phyloP scores from a whole-genome alignment of 1,139 yeast species.

The Kazachstania sp. region DNA sequence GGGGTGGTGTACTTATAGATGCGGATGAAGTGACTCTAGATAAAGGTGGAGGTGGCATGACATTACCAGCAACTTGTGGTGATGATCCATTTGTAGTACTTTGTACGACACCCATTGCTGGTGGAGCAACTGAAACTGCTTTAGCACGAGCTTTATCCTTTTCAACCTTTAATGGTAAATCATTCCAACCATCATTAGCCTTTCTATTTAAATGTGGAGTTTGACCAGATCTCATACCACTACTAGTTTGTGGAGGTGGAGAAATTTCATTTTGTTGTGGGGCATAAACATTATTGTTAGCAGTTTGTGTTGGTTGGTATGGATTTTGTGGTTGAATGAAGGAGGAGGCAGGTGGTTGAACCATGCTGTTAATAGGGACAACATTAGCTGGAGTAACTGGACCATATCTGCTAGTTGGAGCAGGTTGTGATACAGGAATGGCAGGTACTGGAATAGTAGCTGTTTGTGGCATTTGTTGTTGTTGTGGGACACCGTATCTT shows the following conservation, averaged over 20 bases:
- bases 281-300: conserved; percentile 6
- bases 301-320: conserved; percentile 23
- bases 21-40: conserved; percentile 20
- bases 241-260: background rate
- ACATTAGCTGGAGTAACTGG: conserved; percentile 9
- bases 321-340: conserved; percentile 29
- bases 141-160: conserved; percentile 40
- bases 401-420: conserved; percentile 9
- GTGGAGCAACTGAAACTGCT: conserved; percentile 29
- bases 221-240: conserved; percentile 27
- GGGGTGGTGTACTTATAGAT: conserved; percentile 18
- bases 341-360: conserved; percentile 4
- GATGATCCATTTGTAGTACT: background rate
- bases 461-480: conserved; percentile 2
- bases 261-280: conserved; percentile 1
- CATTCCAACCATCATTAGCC: conserved; percentile 90
- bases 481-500: background rate
- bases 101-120: conserved; percentile 12
- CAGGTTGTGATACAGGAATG: background rate
- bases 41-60: conserved; percentile 17
- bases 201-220: conserved; percentile 37
- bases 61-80: conserved; percentile 1
- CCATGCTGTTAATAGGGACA: background rate
- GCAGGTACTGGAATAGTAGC: background rate
- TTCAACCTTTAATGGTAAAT: conserved; percentile 66